These are phyloP conservation scores for Cercospora sesami DNA, from an alignment of 2,329 filamentous ascomycete genomes.

Conservation along the genomic window DNA sequence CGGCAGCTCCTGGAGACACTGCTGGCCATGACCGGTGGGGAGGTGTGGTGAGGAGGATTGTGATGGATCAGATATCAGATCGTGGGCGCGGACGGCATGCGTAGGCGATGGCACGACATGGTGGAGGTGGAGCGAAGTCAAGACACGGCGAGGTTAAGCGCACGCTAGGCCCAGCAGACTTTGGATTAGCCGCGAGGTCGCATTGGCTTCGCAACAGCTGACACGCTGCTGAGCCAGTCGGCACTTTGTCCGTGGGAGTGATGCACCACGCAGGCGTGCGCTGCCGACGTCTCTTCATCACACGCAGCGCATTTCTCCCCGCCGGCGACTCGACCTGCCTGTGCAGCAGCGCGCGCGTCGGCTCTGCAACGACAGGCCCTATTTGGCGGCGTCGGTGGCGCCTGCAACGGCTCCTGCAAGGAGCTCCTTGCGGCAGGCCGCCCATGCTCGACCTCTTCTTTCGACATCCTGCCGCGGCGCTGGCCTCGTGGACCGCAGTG, in stretches of 20 bases:
- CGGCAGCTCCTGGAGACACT: constrained; percentile 7
- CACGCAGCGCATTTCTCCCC: not conserved
- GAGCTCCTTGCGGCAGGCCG: constrained; percentile 28
- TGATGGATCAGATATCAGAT: constrained; percentile 25
- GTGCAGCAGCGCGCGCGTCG: not conserved
- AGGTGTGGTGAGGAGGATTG: constrained; percentile 18
- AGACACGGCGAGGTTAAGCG: constrained; percentile 3
- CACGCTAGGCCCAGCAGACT: not conserved
- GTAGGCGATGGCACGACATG: constrained; percentile 19
- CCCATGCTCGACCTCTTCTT: constrained; percentile 25
- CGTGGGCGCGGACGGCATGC: constrained; percentile 17
- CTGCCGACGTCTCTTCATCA: constrained; percentile 9
- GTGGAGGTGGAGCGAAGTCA: constrained; percentile 8
- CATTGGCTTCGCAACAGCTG: constrained; percentile 14
- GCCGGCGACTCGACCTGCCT: not conserved
- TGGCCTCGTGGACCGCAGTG: not conserved
- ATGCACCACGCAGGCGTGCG: constrained; percentile 13
- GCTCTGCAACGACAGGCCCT: not conserved
- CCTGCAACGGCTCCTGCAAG: constrained; percentile 34
- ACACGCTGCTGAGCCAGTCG: constrained; percentile 13
- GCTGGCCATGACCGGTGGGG: not conserved
- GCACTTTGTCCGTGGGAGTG: constrained; percentile 14
- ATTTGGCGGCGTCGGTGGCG: constrained; percentile 29
- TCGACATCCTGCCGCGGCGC: constrained; percentile 19
- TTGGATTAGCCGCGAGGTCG: constrained; percentile 5